Base-by-base conservation (phyloP, 192 early-diverging fungal species). In the Coemansia sp. region DNA sequence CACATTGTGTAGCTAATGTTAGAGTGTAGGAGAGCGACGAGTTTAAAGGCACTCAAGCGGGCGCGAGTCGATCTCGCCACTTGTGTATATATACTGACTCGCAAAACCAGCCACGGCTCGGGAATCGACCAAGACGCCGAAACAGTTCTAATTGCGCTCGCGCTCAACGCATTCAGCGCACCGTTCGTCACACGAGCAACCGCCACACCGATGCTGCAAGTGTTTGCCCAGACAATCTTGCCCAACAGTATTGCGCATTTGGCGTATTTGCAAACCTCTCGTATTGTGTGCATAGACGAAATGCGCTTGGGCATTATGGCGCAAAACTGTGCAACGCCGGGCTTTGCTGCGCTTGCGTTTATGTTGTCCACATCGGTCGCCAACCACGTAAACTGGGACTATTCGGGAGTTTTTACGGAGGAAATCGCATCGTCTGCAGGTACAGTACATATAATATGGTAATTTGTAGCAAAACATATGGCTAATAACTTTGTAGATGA, bases 241-340 rank as follows among this genome's bases (percentile, higher is more conserved):
- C 81, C 81, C 3, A 73, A 66, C 20, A 78, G 66, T 12, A 68
- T 78, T 13, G 48, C 66, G 16, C 75, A 83, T 18, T 47, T 83
- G 50, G 63, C 54, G 26, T 69, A 69, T 38, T 57, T 83, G 59
- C 72, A 75, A 22, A 75, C 69, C 2, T 53, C 81, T 0, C 59
- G 81, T 2, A 59, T 75, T 9, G 55, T 78, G 23, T 73, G 71
- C 7, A 73, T 83, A 2, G 81, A 83, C 11, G 81, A 83, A 50
- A 71, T 78, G 63, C 73, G 81, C 5, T 72, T 83, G 66, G 81
- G 81, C 7, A 67, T 83, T 6, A 71, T 83, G 73, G 81, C 81
- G 12, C 81, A 78, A 47, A 83, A 74, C 69, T 78, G 75, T 16
- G 81, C 73, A 0, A 75, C 73, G 8, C 69, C 75, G 0, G 81